phyloP scores from a whole-genome alignment of 2,329 filamentous ascomycete species.

The Penicillium psychrosexuale region DNA sequence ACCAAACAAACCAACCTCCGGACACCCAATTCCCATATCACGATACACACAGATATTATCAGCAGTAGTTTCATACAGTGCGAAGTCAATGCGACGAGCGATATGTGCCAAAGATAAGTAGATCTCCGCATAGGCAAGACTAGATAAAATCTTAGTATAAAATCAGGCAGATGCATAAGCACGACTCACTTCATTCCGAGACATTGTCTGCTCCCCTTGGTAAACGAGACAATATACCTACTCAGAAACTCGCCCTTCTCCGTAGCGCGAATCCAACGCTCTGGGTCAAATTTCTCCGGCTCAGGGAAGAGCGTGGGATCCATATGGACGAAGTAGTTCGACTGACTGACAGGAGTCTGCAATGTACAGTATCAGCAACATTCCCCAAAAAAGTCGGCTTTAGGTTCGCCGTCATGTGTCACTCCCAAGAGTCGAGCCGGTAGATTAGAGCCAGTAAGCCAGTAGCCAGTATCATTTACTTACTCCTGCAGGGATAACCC shows the following conservation, averaged over 20 bases:
- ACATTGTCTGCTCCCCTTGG: conserved; percentile 23
- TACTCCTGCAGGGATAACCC: conserved; percentile 23
- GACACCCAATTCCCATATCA: conserved; percentile 17
- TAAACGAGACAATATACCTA: conserved; percentile 23
- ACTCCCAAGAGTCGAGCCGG: not conserved
- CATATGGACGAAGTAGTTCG: conserved; percentile 26
- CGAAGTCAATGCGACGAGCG: conserved; percentile 18
- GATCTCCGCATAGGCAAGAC: conserved; percentile 24
- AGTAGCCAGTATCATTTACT: not conserved
- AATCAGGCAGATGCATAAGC: not conserved
- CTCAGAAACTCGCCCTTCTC: conserved; percentile 15
- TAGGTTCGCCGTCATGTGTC: not conserved
- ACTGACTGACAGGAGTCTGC: conserved; percentile 25
- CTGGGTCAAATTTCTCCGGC: conserved; percentile 19
- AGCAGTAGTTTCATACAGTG: conserved; percentile 14
- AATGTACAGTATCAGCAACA: not conserved
- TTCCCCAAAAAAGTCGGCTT: too few species aligned
- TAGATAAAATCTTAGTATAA: not conserved
- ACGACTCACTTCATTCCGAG: conserved; percentile 23
- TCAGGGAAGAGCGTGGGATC: conserved; percentile 20
- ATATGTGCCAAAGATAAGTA: conserved; percentile 23
- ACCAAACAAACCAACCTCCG: conserved; percentile 12
- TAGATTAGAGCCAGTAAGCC: too few species aligned
- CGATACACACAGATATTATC: conserved; percentile 21
- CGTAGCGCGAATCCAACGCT: conserved; percentile 18